Evolutionary conservation across 352 stramenopile species (phyloP).

Genomic region (Phytophthora sp.): DNA sequence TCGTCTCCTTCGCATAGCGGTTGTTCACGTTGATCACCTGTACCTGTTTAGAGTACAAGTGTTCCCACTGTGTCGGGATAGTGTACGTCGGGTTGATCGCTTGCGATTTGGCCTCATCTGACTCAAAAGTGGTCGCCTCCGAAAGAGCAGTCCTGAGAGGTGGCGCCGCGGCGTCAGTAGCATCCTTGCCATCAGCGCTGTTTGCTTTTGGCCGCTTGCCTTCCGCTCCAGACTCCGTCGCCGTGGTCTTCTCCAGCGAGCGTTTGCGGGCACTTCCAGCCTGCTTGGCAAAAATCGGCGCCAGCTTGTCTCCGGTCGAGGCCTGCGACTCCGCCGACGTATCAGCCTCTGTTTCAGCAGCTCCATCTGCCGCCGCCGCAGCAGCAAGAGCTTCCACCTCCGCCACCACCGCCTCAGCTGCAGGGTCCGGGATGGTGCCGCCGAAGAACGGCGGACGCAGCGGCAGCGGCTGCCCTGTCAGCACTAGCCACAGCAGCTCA

Average conservation of each 20-base stretch:
- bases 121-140: constrained; percentile 29
- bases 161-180: neutral
- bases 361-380: neutral
- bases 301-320: constrained; percentile 25
- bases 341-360: neutral
- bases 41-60: constrained; percentile 67
- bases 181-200: neutral
- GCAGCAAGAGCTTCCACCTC: constrained; percentile 21
- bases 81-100: constrained; percentile 66
- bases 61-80: constrained; percentile 74
- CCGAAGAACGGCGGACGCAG: constrained; percentile 46
- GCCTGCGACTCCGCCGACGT: neutral
- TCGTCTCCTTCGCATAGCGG: constrained; percentile 52
- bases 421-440: constrained; percentile 30
- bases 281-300: constrained; percentile 36
- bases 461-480: constrained; percentile 46
- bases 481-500: constrained; percentile 25
- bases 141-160: constrained; percentile 27
- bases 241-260: constrained; percentile 38
- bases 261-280: constrained; percentile 32
- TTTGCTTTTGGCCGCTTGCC: constrained; percentile 27
- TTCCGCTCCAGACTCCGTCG: neutral
- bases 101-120: constrained; percentile 34
- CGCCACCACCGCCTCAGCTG: constrained; percentile 20
- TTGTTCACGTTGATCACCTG: constrained; percentile 73